phyloP scores from a whole-genome alignment of 2,329 filamentous ascomycete genomes.

The Penicillium polonicum region DNA sequence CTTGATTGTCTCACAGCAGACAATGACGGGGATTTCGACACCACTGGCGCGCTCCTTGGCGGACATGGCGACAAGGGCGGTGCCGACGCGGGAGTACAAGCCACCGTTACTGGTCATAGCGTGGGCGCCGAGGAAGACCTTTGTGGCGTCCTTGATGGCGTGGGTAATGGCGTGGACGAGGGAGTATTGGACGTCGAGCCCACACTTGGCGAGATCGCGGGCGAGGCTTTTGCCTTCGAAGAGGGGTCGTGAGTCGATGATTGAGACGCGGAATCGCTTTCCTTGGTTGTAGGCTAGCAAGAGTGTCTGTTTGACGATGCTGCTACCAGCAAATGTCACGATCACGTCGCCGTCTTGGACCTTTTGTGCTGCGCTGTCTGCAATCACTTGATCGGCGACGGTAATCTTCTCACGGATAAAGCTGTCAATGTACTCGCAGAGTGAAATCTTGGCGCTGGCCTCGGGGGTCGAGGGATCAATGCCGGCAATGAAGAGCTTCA shows the following conservation, averaged over 20 bases:
- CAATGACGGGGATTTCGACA: conserved; percentile 74
- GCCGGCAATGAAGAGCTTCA: conserved; percentile 89
- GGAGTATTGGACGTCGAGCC: conserved; percentile 76
- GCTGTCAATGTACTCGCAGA: conserved; percentile 78
- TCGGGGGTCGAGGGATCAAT: conserved; percentile 85
- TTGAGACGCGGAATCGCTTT: conserved; percentile 76
- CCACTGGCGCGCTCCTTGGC: conserved; percentile 60
- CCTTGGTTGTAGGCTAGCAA: conserved; percentile 68
- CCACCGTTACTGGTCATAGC: conserved; percentile 94
- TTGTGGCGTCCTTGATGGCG: conserved; percentile 68
- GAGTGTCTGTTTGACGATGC: conserved; percentile 79
- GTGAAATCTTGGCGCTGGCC: conserved; percentile 71
- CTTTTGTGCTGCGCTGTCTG: conserved; percentile 69
- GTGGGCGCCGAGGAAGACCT: conserved; percentile 82
- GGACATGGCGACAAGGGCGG: conserved; percentile 79
- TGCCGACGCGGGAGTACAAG: conserved; percentile 84
- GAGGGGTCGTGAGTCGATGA: conserved; percentile 74
- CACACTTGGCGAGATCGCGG: conserved; percentile 65
- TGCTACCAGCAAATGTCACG: conserved; percentile 82
- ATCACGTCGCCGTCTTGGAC: conserved; percentile 79
- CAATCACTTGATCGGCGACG: conserved; percentile 82
- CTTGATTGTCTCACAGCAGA: conserved; percentile 92
- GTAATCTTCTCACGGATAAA: conserved; percentile 90
- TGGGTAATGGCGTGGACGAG: conserved; percentile 75
- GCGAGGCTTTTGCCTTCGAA: conserved; percentile 72